phyloP scores from a whole-genome alignment of 2,329 filamentous ascomycete species.

The Nemania serpens region DNA sequence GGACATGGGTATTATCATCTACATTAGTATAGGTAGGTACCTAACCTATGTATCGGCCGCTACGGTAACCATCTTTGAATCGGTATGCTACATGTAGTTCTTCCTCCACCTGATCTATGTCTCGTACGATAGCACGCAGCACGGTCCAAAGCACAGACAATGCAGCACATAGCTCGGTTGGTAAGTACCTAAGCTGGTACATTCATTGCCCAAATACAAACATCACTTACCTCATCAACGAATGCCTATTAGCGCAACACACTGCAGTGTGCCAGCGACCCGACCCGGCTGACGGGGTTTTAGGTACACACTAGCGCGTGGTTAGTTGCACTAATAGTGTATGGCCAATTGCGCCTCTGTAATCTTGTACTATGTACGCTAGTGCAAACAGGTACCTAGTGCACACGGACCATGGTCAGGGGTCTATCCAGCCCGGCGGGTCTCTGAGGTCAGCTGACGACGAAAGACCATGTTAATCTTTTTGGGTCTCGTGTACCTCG shows the following conservation, averaged over 20 bases:
- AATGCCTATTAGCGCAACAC: neutral
- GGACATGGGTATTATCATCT: too few relatives aligned
- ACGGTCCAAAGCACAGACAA: too few relatives aligned
- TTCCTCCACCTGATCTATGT: too few relatives aligned
- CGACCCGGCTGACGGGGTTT: slow-evolving; percentile 20
- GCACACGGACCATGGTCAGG: slow-evolving; percentile 4
- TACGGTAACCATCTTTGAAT: too few relatives aligned
- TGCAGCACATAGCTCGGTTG: too few relatives aligned
- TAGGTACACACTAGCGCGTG: slow-evolving; percentile 5
- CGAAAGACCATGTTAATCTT: slow-evolving; percentile 12
- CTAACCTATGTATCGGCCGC: too few relatives aligned
- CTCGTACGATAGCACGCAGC: too few relatives aligned
- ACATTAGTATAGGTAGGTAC: too few relatives aligned
- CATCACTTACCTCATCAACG: neutral
- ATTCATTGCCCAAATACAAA: neutral
- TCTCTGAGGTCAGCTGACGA: slow-evolving; percentile 22
- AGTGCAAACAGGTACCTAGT: too few relatives aligned
- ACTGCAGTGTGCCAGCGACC: slow-evolving; percentile 14
- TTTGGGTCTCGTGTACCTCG: neutral
- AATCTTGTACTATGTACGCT: neutral
- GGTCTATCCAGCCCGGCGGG: slow-evolving; percentile 23
- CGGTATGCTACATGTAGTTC: too few relatives aligned
- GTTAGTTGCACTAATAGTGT: neutral
- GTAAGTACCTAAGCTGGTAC: too few relatives aligned
- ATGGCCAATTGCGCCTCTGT: slow-evolving; percentile 13